These are phyloP conservation scores for Laburnicola sp. DNA, from an alignment of 2,329 filamentous ascomycete species.

Conservation along the genomic window DNA sequence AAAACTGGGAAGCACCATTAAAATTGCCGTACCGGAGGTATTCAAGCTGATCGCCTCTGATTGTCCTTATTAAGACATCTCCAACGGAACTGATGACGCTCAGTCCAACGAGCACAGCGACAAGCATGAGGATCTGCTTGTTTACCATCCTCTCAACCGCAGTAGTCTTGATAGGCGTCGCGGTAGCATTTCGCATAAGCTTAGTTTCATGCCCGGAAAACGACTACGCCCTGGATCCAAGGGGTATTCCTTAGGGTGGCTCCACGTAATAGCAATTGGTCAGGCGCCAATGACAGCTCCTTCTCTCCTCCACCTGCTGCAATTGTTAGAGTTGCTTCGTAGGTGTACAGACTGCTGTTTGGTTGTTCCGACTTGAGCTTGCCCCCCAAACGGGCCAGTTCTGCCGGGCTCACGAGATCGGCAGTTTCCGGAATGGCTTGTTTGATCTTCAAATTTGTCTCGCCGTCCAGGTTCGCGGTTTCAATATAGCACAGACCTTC, in stretches of 20 bases:
- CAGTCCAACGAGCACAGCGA: conserved; percentile 78
- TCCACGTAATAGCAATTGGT: conserved; percentile 89
- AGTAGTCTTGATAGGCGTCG: conserved; percentile 95
- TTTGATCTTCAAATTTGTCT: conserved; percentile 99
- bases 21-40: conserved; percentile 70
- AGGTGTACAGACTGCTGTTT: conserved; percentile 97
- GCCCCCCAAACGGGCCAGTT: conserved; percentile 83
- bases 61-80: conserved; percentile 77
- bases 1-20: conserved; percentile 77
- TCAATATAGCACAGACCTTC: conserved; percentile 99
- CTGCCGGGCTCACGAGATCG: conserved; percentile 79
- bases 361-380: conserved; percentile 92
- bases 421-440: conserved; percentile 93
- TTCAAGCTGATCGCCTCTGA: conserved; percentile 61
- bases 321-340: conserved; percentile 93
- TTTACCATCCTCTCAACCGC: conserved; percentile 95
- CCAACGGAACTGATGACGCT: conserved; percentile 90
- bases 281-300: conserved; percentile 83
- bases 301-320: conserved; percentile 89
- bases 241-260: conserved; percentile 94
- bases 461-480: conserved; percentile 94
- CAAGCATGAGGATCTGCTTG: conserved; percentile 85
- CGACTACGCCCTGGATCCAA: conserved; percentile 94
- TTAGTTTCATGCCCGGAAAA: conserved; percentile 99
- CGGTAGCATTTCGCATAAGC: conserved; percentile 97